Base-by-base conservation (phyloP, 2,329 filamentous ascomycete species). In the Coniella lustricola region DNA sequence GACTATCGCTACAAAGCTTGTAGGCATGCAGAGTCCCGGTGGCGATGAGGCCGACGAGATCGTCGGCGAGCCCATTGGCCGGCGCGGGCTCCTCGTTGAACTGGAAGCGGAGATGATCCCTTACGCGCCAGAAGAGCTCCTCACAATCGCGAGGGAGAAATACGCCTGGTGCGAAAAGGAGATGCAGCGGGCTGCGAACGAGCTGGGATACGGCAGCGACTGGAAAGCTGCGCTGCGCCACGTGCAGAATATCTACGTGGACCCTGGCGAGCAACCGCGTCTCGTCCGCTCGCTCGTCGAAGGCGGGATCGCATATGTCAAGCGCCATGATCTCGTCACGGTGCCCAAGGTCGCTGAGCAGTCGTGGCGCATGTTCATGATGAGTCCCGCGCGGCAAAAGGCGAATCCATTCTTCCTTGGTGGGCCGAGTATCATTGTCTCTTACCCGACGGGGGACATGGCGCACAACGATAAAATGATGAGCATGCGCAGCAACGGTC, bases 331-430 rank as follows among this genome's bases (percentile, higher is more conserved):
- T 45, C 71, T 81, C 7, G 72, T 81, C 17, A 81, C 75, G 0
- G 72, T 82, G 0, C 77, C 79, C 0, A 56, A 56, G 1, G 57
- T 81, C 2, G 76, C 75, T 2, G 71, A 74, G 46, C 70, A 79
- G 49, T 73, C 71, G 1, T 77, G 75, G 63, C 68, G 70, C 32
- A 77, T 77, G 63, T 71, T 70, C 48, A 81, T 81, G 74, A 80
- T 82, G 67, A 61, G 66, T 7, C 70, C 76, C 0, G 67, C 66
- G 22, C 62, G 59, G 20, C 78, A 82, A 55, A 76, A 73, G 49
- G 69, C 75, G 3, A 75, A 74, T 10, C 78, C 79, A 0, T 82
- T 81, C 62, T 82, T 82, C 62, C 69, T 81, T 0, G 77, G 77
- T 4, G 79, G 77, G 0, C 62, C 67, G 0, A 61, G 60, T 3